These are phyloP conservation scores for Amaranthus hypochondriacus DNA, from an alignment of 148 eudicot species.

Conservation along the genomic window DNA sequence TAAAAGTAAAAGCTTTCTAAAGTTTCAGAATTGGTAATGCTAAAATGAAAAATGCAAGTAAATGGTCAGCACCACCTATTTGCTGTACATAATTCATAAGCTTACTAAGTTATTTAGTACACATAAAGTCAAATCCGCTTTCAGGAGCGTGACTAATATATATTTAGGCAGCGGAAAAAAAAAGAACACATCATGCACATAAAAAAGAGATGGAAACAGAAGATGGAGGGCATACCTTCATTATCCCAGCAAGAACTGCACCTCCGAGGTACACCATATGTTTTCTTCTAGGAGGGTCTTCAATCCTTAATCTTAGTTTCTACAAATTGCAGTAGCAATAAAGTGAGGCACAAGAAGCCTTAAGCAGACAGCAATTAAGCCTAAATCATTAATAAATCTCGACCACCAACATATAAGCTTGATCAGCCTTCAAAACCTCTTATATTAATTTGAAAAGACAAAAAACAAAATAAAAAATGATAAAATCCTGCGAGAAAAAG, in stretches of 20 bases:
- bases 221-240: slow-evolving; percentile 55
- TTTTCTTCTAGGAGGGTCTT: slow-evolving; percentile 97
- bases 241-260: slow-evolving; percentile 97
- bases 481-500: background rate
- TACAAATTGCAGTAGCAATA: slow-evolving; percentile 20
- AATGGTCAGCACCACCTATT: too few relatives aligned
- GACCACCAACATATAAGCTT: background rate
- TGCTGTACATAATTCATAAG: background rate
- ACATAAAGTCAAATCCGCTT: background rate
- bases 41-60: too few relatives aligned
- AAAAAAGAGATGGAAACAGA: background rate
- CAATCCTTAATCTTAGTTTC: slow-evolving; percentile 91
- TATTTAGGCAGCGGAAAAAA: background rate
- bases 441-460: too few relatives aligned
- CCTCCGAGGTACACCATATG: slow-evolving; percentile 99
- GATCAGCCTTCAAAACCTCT: background rate
- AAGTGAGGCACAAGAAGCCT: slow-evolving; percentile 9
- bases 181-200: background rate
- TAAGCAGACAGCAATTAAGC: background rate
- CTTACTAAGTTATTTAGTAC: background rate
- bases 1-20: too few relatives aligned
- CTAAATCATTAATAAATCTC: background rate
- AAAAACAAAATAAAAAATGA: background rate
- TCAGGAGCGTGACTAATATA: background rate
- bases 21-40: too few relatives aligned